Base-by-base conservation (phyloP, 371 early-diverging fungal genomes). In the Mucor lusitanicus region DNA sequence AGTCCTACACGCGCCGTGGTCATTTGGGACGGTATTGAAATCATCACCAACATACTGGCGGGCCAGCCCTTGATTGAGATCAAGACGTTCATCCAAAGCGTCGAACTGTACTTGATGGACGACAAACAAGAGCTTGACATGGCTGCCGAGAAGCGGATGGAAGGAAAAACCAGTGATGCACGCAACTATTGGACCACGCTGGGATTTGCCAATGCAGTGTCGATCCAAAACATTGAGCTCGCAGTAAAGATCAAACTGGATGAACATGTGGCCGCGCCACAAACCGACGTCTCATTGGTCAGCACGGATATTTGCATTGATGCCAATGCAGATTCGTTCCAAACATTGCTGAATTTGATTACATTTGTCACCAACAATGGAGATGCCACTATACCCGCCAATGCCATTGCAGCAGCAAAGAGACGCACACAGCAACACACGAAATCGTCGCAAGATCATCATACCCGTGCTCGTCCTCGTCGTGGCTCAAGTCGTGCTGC, bases 321-420 rank as follows among this genome's bases (percentile, higher is more conserved):
- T 5, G 89, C 91, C 63, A 87, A 88, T 54, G 87, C 92, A 0
- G 95, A 95, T 69, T 87, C 94, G 0, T 85, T 91, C 63, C 86
- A 89, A 67, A 87, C 91, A 0, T 64, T 94, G 30, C 65, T 88
- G 23, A 77, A 77, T 33, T 70, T 95, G 8, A 59, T 85, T 1
- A 82, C 81, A 7, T 78, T 80, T 50, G 59, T 84, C 2, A 64
- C 73, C 2, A 78, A 76, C 27, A 62, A 77, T 17, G 77, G 79
- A 6, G 75, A 77, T 57, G 39, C 13, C 13, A 53, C 59, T 35
- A 25, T 23, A n/a, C 63, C 59, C 11, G 11, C 44, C 5, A 17
- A 50, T 50, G 50, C 50, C 6, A 50, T 50, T 11, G 27, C 57
- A n/a, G 15, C 13, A 17, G 17, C 40, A 0, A 27, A 3, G 25